Evolutionary conservation across 805 yeast species (phyloP), one percentile per base, ranked within the genome.

Genomic region (Cyberlindnera mississippiensis): DNA sequence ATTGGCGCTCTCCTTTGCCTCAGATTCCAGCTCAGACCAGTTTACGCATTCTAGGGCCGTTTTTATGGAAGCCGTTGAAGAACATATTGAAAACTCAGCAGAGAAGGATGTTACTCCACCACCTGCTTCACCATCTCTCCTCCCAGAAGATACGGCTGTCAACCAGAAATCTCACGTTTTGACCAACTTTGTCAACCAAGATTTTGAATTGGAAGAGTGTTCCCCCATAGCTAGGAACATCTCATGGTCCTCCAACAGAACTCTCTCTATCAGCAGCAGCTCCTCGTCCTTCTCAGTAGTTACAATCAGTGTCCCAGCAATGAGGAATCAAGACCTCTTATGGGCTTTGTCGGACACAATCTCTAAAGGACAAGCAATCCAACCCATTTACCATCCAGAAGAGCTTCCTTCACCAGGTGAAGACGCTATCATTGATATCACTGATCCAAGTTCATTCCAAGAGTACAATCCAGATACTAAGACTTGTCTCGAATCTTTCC

Each of bases 321-420:
- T 20, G 24, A 20, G 29, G 12, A 11, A 27, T 5, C 13, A 11
- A 12, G 29, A 27, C 5, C 12, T 27, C 29, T 27, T 27, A 13
- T 27, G n/a, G 6, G 12, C 31, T 12, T 43, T 36, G 40, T 38
- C 17, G 12, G 43, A 29, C 15, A 26, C 34, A 2, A 27, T 41
- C 9, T 32, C 40, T 4, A 35, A 34, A 18, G 42, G 42, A 9
- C 14, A 33, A 3, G 17, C 18, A 5, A 33, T 39, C 13, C 38
- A 39, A 12, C 24, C 24, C 4, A 26, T 33, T 6, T 39, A 39
- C 18, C 30, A 11, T 15, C 33, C 33, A 15, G 15, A 27, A 13
- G 37, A 38, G 12, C 17, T 28, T 12, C 18, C 18, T 27, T 13
- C 29, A 27, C 13, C 29, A 27, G 35, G 13, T 7, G 15, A 18